phyloP scores from a whole-genome alignment of 306 rosid genomes.

The Rosa lucieae region DNA sequence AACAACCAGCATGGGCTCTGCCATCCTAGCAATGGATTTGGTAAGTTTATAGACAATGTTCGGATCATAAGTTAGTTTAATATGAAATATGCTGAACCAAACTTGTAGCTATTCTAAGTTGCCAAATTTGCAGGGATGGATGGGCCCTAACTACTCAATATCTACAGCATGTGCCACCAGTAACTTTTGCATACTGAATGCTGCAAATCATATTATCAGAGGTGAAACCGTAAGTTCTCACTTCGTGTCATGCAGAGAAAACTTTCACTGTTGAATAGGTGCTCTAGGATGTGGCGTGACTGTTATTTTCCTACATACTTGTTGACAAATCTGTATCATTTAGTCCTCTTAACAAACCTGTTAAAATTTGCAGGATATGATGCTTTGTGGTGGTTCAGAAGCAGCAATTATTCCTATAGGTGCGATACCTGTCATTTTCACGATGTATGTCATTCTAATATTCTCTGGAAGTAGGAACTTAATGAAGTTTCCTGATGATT shows the following conservation, averaged over 20 bases:
- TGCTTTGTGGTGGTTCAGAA: slow-evolving; percentile 88
- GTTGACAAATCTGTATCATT: background rate
- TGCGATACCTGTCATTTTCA: slow-evolving; percentile 14
- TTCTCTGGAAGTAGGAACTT: background rate
- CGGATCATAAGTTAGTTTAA: background rate
- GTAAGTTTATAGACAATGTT: slow-evolving; percentile 32
- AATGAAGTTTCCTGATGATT: background rate
- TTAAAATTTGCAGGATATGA: slow-evolving; percentile 52
- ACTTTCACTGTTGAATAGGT: too few relatives aligned
- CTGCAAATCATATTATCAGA: slow-evolving; percentile 72
- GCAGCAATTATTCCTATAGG: slow-evolving; percentile 74
- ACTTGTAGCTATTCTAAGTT: background rate
- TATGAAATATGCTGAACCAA: background rate
- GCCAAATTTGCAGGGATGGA: slow-evolving; percentile 64
- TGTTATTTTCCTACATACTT: background rate
- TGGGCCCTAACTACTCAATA: slow-evolving; percentile 92
- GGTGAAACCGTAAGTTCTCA: slow-evolving; percentile 71
- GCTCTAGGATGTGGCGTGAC: background rate
- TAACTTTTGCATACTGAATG: slow-evolving; percentile 66
- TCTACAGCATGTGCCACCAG: slow-evolving; percentile 87
- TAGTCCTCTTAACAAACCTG: background rate
- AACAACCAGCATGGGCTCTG: slow-evolving; percentile 86
- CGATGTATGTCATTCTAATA: background rate
- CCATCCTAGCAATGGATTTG: slow-evolving; percentile 84
- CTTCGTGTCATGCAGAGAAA: background rate